Conservation (phyloP, 176 grass and related monocot genomes). For the Cenchrus fungigraminus region DNA sequence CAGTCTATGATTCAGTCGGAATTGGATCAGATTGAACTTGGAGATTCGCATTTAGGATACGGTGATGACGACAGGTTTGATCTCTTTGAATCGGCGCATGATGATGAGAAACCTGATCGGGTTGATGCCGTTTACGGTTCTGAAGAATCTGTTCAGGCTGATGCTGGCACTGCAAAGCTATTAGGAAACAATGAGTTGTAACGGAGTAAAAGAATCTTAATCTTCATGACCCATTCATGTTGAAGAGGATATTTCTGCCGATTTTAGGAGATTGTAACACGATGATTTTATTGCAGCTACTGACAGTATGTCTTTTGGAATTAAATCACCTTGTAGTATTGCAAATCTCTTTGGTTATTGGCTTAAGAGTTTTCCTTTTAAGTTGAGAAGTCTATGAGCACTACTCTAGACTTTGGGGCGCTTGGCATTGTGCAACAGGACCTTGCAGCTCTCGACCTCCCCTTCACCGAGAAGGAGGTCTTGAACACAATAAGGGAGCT, state of each 20-base stretch:
- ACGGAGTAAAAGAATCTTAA: not conserved
- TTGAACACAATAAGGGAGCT: too few species aligned
- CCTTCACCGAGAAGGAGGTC: too few species aligned
- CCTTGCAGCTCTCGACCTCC: too few species aligned
- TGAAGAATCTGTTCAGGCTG: constrained; percentile 24
- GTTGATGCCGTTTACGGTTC: not conserved
- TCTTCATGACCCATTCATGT: not conserved
- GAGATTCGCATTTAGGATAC: not conserved
- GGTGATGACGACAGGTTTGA: constrained; percentile 34
- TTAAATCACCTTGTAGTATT: too few species aligned
- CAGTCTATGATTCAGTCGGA: constrained; percentile 56
- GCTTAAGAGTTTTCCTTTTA: too few species aligned
- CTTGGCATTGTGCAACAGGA: too few species aligned
- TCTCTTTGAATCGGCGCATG: constrained; percentile 35
- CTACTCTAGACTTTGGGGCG: too few species aligned
- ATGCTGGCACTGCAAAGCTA: constrained; percentile 50
- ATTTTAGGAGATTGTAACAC: not conserved
- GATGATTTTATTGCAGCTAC: too few species aligned
- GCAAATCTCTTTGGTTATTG: too few species aligned
- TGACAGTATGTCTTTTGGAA: not conserved
- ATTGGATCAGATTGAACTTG: constrained; percentile 58
- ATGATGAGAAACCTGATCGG: constrained; percentile 3
- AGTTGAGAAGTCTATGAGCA: too few species aligned
- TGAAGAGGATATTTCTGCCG: not conserved
- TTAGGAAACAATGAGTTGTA: constrained; percentile 41